Evolutionary conservation across 139 green algal species (phyloP).

Genomic region (Chlamydomonas incerta): DNA sequence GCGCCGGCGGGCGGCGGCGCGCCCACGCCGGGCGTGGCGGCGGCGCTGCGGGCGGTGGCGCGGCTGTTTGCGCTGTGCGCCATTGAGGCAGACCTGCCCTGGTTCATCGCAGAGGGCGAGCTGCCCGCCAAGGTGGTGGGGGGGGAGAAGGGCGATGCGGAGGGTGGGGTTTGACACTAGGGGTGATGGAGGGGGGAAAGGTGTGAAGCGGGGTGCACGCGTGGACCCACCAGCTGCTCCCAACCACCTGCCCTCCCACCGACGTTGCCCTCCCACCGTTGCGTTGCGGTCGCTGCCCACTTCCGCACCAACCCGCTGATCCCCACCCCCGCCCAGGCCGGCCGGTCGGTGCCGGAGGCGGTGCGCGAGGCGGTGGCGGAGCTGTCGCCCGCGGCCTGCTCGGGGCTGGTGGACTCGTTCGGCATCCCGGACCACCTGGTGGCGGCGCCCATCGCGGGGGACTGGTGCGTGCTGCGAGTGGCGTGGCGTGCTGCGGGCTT

Average conservation of each 20-base stretch:
- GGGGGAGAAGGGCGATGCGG: not conserved
- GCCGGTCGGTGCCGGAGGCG: slow-evolving; percentile 46
- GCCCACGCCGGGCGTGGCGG: slow-evolving; percentile 28
- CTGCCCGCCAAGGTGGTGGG: slow-evolving; percentile 57
- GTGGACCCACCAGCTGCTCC: no score
- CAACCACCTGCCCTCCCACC: no score
- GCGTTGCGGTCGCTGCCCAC: no score
- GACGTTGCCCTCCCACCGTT: no score
- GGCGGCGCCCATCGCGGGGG: slow-evolving; percentile 84
- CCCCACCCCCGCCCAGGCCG: slow-evolving; percentile 53
- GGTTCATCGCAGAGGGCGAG: slow-evolving; percentile 79
- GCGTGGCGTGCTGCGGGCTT: not conserved
- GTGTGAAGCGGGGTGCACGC: no score
- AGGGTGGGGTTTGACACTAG: not conserved
- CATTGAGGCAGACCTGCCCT: slow-evolving; percentile 82
- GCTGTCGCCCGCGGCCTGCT: slow-evolving; percentile 56
- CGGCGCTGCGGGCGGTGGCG: slow-evolving; percentile 66
- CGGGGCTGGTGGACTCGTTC: slow-evolving; percentile 76
- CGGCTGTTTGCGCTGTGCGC: slow-evolving; percentile 76
- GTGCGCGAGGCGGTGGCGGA: slow-evolving; percentile 63
- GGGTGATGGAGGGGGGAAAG: not conserved
- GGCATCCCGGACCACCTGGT: slow-evolving; percentile 90
- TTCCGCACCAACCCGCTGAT: no score
- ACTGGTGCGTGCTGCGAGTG: slow-evolving; percentile 78
- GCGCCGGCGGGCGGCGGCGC: not conserved